Evolutionary conservation across 2,329 filamentous ascomycete species (phyloP).

Genomic region (Decorospora gaudefroyi): DNA sequence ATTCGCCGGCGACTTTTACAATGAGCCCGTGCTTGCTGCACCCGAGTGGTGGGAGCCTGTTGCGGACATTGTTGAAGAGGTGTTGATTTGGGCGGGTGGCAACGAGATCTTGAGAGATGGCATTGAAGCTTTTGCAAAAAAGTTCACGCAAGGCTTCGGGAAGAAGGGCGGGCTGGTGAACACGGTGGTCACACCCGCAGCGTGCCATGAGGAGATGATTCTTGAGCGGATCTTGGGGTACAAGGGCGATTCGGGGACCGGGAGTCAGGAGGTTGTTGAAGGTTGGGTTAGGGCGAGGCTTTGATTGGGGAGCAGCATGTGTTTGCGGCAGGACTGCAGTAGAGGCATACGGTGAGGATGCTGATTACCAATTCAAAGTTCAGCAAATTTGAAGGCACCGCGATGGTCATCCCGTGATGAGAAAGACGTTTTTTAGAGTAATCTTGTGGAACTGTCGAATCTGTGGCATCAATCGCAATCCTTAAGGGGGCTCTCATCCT

Average conservation of each 20-base stretch:
- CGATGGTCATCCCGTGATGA: no score
- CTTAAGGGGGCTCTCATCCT: no score
- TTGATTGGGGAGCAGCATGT: conserved; percentile 14
- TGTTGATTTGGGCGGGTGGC: conserved; percentile 60
- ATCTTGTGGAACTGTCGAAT: no score
- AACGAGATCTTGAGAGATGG: conserved; percentile 62
- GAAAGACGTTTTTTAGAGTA: no score
- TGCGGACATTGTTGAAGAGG: conserved; percentile 50
- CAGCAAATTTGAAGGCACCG: no score
- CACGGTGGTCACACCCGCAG: conserved; percentile 45
- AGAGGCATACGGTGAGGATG: no score
- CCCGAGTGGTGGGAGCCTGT: conserved; percentile 60
- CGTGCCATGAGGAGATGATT: conserved; percentile 51
- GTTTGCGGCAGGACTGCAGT: no score
- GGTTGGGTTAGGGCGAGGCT: conserved; percentile 48
- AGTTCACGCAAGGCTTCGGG: conserved; percentile 51
- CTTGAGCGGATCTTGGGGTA: conserved; percentile 49
- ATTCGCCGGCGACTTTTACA: conserved; percentile 60
- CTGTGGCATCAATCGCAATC: no score
- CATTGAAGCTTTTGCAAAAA: conserved; percentile 57
- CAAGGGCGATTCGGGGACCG: conserved; percentile 43
- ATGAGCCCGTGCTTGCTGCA: conserved; percentile 56
- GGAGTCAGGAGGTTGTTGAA: conserved; percentile 44
- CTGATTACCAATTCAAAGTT: no score
- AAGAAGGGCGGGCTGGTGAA: conserved; percentile 37